Conservation (phyloP, 192 early-diverging fungal species). For the Pilaira anomala region DNA sequence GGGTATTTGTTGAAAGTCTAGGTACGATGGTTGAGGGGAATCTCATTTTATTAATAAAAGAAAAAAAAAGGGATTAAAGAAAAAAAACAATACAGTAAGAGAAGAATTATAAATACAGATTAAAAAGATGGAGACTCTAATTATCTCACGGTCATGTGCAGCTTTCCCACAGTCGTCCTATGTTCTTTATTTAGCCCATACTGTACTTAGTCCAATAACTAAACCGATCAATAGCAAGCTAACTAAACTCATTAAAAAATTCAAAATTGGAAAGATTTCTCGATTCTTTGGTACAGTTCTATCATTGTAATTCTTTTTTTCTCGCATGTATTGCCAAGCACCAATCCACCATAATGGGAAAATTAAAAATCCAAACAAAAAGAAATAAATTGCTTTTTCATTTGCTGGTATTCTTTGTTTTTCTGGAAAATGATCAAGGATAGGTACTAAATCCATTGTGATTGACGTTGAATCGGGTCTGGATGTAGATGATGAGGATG, state of each 20-base stretch:
- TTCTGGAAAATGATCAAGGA: too few species aligned
- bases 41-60: neutral
- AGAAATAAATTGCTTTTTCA: slow-evolving; percentile 6
- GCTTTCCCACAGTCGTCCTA: too few species aligned
- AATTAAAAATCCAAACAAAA: slow-evolving; percentile 25
- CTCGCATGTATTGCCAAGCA: slow-evolving; percentile 1
- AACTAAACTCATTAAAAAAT: slow-evolving; percentile 5
- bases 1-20: neutral
- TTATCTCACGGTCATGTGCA: slow-evolving; percentile 1
- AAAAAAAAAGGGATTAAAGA: neutral
- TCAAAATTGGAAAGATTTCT: slow-evolving; percentile 4
- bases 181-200: too few species aligned
- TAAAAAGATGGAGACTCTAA: neutral
- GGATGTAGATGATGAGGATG: too few species aligned
- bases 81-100: neutral
- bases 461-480: too few species aligned
- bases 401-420: neutral
- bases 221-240: slow-evolving; percentile 1
- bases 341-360: slow-evolving; percentile 29
- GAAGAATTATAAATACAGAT: neutral
- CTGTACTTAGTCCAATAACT: neutral
- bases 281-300: neutral
- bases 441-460: too few species aligned
- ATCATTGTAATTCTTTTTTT: neutral
- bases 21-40: neutral